These are phyloP conservation scores for Barnettozyma vustinii DNA, from an alignment of 805 yeast genomes.

Conservation along the genomic window DNA sequence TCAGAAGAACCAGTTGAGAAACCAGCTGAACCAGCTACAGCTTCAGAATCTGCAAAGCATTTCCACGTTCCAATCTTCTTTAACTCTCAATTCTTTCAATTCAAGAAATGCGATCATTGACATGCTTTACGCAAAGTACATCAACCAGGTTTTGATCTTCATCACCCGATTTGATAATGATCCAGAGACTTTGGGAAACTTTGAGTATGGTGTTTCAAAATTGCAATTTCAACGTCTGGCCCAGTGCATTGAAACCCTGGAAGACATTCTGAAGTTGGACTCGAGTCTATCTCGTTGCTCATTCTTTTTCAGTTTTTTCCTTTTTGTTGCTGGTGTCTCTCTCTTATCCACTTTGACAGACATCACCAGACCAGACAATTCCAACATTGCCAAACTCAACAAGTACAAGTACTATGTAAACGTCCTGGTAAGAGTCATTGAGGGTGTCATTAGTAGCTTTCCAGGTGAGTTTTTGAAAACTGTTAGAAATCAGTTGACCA, in stretches of 20 bases:
- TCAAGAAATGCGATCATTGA: constrained; percentile 13
- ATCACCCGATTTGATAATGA: constrained; percentile 14
- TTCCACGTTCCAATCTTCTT: constrained; percentile 1
- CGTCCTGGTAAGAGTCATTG: constrained; percentile 19
- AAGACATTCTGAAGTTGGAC: constrained; percentile 16
- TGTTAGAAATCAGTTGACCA: constrained; percentile 19
- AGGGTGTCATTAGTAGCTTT: constrained; percentile 25
- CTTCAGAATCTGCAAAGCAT: constrained; percentile 8
- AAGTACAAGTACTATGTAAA: constrained; percentile 22
- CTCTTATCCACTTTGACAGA: constrained; percentile 19
- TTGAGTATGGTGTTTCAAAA: constrained; percentile 14
- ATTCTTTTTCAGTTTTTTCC: constrained; percentile 17
- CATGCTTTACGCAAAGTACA: constrained; percentile 20
- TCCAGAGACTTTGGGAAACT: constrained; percentile 12
- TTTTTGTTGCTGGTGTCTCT: constrained; percentile 19
- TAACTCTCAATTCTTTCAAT: constrained; percentile 12
- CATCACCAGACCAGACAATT: constrained; percentile 13
- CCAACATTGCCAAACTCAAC: constrained; percentile 17
- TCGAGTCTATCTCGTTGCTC: constrained; percentile 19
- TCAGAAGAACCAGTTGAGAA: neutral
- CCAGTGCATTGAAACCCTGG: constrained; percentile 17
- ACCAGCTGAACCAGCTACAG: constrained; percentile 16
- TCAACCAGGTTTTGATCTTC: constrained; percentile 15
- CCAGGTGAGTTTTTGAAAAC: constrained; percentile 25
- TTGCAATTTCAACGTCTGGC: constrained; percentile 12